A percentile compares a stretch with the other conserved stretches of the same genome.
Conservation (phyloP, 2,329 filamentous ascomycete genomes). For the Laburnicola sp. region DNA sequence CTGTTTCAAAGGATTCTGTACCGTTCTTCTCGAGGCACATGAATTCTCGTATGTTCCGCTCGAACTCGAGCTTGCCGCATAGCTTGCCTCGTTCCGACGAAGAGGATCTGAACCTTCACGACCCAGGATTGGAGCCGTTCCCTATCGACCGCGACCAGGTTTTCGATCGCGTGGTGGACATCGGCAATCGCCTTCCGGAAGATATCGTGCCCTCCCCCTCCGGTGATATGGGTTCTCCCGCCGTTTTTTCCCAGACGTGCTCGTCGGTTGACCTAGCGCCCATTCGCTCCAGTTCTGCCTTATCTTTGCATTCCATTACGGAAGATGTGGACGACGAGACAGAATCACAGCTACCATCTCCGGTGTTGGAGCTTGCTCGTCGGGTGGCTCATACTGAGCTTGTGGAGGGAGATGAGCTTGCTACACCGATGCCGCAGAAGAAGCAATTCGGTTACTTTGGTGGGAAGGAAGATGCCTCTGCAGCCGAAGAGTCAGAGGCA, state of each 20-base stretch:
- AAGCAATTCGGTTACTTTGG: background rate
- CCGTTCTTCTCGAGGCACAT: constrained; percentile 15
- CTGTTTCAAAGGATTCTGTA: background rate
- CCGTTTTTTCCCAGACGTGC: constrained; percentile 33
- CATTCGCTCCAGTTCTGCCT: constrained; percentile 24
- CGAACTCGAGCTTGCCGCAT: constrained; percentile 32
- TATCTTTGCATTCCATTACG: constrained; percentile 27
- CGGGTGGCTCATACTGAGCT: background rate
- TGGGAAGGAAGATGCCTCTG: too few relatives aligned
- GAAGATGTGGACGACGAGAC: constrained; percentile 5
- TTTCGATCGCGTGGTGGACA: constrained; percentile 32
- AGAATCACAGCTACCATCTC: background rate
- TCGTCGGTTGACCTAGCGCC: constrained; percentile 36
- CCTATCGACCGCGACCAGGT: constrained; percentile 34
- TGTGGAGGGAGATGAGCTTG: background rate
- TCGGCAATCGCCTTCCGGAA: constrained; percentile 29
- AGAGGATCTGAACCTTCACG: constrained; percentile 32
- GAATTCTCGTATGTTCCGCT: constrained; percentile 22
- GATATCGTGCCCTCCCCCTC: constrained; percentile 24
- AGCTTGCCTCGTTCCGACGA: constrained; percentile 33
- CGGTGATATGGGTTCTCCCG: constrained; percentile 25
- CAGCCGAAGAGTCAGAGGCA: background rate
- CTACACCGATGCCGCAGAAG: background rate
- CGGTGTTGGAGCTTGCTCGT: background rate
- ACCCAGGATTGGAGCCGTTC: constrained; percentile 34